Conservation (phyloP, 2,329 filamentous ascomycete genomes). For the Colletotrichum musicola region DNA sequence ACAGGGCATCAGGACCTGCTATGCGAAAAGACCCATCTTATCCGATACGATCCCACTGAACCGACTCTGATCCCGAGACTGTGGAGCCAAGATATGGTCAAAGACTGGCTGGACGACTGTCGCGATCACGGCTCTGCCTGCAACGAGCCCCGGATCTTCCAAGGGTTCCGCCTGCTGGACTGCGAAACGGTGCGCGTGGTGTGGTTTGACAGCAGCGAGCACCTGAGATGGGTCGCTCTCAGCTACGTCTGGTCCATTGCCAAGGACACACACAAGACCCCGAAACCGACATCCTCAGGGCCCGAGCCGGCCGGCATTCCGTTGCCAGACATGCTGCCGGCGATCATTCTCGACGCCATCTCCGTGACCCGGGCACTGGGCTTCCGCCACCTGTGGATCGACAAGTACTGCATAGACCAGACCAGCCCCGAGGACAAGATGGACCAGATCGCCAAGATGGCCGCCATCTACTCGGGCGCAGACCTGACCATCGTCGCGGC, state of each 20-base stretch:
- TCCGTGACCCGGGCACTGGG: not conserved
- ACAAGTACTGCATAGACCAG: conserved; percentile 4
- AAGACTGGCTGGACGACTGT: not conserved
- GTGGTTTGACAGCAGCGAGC: not conserved
- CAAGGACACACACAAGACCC: not conserved
- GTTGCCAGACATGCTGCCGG: not conserved
- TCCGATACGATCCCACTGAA: too few relatives aligned
- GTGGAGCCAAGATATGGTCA: too few relatives aligned
- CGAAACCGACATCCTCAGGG: not conserved
- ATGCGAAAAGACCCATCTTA: too few relatives aligned
- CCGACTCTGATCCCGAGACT: too few relatives aligned
- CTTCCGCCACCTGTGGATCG: not conserved
- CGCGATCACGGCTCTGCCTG: not conserved
- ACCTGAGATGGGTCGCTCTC: not conserved
- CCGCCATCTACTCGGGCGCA: not conserved
- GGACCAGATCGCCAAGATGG: conserved; percentile 1
- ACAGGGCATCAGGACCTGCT: too few relatives aligned
- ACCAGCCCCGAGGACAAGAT: not conserved
- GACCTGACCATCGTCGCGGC: not conserved
- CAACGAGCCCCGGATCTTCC: not conserved
- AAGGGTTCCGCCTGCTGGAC: not conserved
- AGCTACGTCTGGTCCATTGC: not conserved
- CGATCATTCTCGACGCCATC: not conserved
- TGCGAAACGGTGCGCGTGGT: not conserved
- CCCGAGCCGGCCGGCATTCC: not conserved